Evolutionary conservation across 2,329 filamentous ascomycete genomes (phyloP).

Genomic region (Ilyonectria robusta): DNA sequence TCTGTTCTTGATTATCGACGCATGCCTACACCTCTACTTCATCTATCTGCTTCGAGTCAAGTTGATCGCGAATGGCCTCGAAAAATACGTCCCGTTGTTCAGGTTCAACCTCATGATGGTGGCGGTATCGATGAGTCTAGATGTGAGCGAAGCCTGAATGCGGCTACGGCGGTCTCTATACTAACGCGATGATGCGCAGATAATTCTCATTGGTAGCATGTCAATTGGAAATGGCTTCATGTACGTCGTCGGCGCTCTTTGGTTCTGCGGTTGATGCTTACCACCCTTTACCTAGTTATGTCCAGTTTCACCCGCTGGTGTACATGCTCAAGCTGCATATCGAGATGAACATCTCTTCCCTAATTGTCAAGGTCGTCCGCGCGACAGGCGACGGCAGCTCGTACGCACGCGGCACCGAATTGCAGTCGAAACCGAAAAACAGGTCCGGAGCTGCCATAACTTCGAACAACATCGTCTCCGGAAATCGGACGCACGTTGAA

Average conservation of each 20-base stretch:
- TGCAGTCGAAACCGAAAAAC: constrained; percentile 31
- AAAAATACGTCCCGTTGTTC: too few species aligned
- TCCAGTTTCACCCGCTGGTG: constrained; percentile 45
- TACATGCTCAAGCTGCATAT: constrained; percentile 35
- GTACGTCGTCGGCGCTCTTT: too few species aligned
- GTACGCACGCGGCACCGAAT: constrained; percentile 33
- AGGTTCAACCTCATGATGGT: constrained; percentile 47
- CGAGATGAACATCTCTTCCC: constrained; percentile 40
- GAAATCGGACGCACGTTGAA: constrained; percentile 15
- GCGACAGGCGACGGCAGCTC: constrained; percentile 42
- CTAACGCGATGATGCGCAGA: constrained; percentile 8
- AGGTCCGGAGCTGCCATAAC: constrained; percentile 2
- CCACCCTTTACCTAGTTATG: constrained; percentile 29
- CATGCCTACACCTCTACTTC: constrained; percentile 69
- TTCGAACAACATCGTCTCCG: constrained; percentile 20
- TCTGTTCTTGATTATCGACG: constrained; percentile 26
- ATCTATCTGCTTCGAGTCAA: constrained; percentile 72
- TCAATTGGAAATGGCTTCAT: constrained; percentile 18
- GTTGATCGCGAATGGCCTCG: constrained; percentile 80
- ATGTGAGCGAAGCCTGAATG: constrained; percentile 62
- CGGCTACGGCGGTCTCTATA: not conserved
- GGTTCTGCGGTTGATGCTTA: not conserved
- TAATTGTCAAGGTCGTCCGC: constrained; percentile 43
- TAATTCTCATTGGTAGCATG: constrained; percentile 40
- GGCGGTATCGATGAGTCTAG: constrained; percentile 64